Base-by-base conservation (phyloP, 1,284 basidiomycete genomes). In the Mrakiaceae sp. region DNA sequence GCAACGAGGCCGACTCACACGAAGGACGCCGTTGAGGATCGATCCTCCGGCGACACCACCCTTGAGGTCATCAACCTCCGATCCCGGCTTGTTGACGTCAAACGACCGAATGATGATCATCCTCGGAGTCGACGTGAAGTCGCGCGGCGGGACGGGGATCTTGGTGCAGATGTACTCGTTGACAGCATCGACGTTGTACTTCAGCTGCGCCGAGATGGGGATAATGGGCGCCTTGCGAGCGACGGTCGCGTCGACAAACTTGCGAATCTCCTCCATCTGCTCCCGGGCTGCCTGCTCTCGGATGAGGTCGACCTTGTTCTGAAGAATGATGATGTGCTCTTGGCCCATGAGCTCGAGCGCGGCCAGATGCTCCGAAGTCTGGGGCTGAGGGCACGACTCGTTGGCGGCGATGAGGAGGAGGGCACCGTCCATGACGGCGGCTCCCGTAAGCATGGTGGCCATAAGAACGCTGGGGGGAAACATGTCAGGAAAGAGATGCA, bases 391-490 rank as follows among this genome's bases (percentile, higher is more conserved):
- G 78, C 95, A 98, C 8, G 92, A 90, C 80, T 98, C 95, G 79
- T 98, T 98, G 62, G 90, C 95, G 42, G 95, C 95, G 68, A 98
- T 87, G 59, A 98, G 84, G 0, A 98, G 83, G 1, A 98, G 80
- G 14, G 95, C 95, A 67, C 95, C 95, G 78, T 98, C 94, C 95
- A 98, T 94, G 81, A 98, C 95, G 40, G 96, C 96, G 52, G 95
- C 95, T 78, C 95, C 95, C 83, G 98, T 98, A 72, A 98, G 82
- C 96, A 98, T 98, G 71, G 95, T 98, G 66, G 95, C 95, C 95
- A 98, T 98, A 76, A 98, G 77, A 78, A 83, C 82, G 74, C 78
- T 77, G 75, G 78, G 77, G 56, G 76, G 76, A 5, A 75, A 76
- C 69, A 69, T 10, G 14, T n/a, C 7, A 59, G 59, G 56, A 40